Evolutionary conservation across 306 rosid genomes (phyloP).

Genomic region (Neltuma alba): DNA sequence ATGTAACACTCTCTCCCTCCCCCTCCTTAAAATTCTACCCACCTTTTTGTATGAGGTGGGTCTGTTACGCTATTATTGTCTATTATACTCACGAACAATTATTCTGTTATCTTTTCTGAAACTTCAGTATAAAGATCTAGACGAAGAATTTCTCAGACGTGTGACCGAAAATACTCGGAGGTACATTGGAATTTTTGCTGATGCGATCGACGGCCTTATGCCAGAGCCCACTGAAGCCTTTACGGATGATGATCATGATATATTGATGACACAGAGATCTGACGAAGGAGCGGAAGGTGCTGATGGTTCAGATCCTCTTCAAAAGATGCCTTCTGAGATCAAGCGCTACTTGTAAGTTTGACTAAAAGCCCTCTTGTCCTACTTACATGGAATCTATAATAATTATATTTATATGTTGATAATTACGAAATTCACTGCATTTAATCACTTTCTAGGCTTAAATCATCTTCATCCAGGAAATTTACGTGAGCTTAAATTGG

Average conservation of each 20-base stretch:
- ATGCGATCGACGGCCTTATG: conserved; percentile 18
- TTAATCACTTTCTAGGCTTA: background rate
- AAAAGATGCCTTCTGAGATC: conserved; percentile 53
- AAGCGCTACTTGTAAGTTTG: conserved; percentile 82
- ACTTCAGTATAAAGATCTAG: conserved; percentile 74
- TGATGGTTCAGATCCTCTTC: conserved; percentile 80
- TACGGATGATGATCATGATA: conserved; percentile 91
- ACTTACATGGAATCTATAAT: background rate
- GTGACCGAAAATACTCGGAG: conserved; percentile 86
- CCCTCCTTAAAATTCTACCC: background rate
- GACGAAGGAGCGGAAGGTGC: conserved; percentile 77
- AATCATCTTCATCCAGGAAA: background rate
- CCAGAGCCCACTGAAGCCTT: conserved; percentile 65
- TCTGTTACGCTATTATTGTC: background rate
- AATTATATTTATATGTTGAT: background rate
- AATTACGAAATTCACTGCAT: background rate
- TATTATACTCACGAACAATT: background rate
- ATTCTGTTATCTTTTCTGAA: background rate
- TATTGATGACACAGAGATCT: conserved; percentile 91
- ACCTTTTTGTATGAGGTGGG: background rate
- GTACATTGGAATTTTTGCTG: conserved; percentile 6
- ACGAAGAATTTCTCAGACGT: conserved; percentile 82
- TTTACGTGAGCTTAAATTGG: background rate
- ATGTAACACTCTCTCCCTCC: conserved; percentile 44
- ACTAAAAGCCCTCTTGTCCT: background rate